Evolutionary conservation across 179 eudicot species (phyloP).

Genomic region (Beta macrorhiza): DNA sequence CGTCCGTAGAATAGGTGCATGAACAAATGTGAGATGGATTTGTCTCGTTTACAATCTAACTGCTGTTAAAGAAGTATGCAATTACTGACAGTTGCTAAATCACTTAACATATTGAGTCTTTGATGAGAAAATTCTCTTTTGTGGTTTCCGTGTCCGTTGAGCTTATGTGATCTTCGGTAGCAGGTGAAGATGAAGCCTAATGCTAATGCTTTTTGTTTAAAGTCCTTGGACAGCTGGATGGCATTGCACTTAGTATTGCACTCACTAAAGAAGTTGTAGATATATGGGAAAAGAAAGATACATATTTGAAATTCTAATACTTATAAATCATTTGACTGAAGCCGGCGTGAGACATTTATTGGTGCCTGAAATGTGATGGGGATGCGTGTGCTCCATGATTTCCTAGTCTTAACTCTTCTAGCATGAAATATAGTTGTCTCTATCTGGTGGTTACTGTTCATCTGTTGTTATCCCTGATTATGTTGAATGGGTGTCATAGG

Average conservation of each 20-base stretch:
- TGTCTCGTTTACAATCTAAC: not conserved
- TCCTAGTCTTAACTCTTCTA: not conserved
- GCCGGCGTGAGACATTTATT: not conserved
- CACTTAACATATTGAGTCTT: not conserved
- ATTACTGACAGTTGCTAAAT: not conserved
- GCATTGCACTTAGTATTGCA: not conserved
- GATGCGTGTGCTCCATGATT: not conserved
- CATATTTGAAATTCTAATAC: not conserved
- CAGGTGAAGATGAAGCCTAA: not conserved
- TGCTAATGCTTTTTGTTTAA: not conserved
- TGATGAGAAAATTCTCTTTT: not conserved
- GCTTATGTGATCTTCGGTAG: not conserved
- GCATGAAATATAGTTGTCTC: not conserved
- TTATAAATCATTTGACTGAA: not conserved
- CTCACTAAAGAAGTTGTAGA: not conserved
- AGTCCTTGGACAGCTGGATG: not conserved
- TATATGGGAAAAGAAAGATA: not conserved
- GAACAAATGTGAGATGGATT: not conserved
- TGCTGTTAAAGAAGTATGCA: not conserved
- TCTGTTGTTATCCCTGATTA: not conserved
- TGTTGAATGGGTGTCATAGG: conserved; percentile 34
- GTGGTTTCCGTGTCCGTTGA: not conserved
- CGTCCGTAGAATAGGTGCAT: not conserved
- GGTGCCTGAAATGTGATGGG: not conserved
- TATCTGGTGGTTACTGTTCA: conserved; percentile 1